These are phyloP conservation scores for Symbiotaphrina buchneri DNA, from an alignment of 495 filamentous ascomycete genomes.

Conservation along the genomic window DNA sequence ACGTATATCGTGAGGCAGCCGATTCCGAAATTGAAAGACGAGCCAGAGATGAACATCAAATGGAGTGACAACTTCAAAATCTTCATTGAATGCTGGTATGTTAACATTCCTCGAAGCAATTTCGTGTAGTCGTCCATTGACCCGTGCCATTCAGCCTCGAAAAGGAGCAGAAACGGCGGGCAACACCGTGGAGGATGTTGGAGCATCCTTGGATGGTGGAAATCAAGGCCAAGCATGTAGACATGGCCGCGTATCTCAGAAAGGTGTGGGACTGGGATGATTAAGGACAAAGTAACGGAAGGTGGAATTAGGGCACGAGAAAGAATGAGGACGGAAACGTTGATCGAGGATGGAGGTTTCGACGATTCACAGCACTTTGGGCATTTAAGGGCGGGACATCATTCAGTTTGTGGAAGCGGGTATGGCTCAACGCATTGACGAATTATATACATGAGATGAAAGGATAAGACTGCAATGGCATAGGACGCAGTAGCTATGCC, in stretches of 20 bases:
- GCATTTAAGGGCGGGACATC: too few relatives aligned
- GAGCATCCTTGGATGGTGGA: slow-evolving; percentile 98
- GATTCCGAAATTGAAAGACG: slow-evolving; percentile 90
- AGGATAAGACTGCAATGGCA: too few relatives aligned
- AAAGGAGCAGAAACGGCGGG: slow-evolving; percentile 71
- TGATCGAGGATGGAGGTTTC: too few relatives aligned
- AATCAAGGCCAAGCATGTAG: slow-evolving; percentile 86
- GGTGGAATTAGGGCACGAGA: not conserved
- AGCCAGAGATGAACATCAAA: slow-evolving; percentile 54
- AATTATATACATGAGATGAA: too few relatives aligned
- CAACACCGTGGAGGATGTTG: slow-evolving; percentile 94
- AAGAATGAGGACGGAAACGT: too few relatives aligned
- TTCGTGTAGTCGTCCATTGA: not conserved
- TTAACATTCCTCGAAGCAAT: slow-evolving; percentile 8
- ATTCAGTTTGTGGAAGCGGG: too few relatives aligned
- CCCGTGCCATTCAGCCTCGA: slow-evolving; percentile 38
- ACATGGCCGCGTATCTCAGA: slow-evolving; percentile 78
- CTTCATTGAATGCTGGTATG: slow-evolving; percentile 98
- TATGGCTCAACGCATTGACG: too few relatives aligned
- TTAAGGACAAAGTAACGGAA: too few relatives aligned
- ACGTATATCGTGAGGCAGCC: slow-evolving; percentile 95
- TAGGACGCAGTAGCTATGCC: too few relatives aligned
- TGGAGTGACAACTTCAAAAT: slow-evolving; percentile 97
- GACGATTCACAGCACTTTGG: too few relatives aligned
- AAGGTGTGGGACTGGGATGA: slow-evolving; percentile 92